phyloP scores from a whole-genome alignment of 768 basidiomycete species.

The Mycena epipterygia region DNA sequence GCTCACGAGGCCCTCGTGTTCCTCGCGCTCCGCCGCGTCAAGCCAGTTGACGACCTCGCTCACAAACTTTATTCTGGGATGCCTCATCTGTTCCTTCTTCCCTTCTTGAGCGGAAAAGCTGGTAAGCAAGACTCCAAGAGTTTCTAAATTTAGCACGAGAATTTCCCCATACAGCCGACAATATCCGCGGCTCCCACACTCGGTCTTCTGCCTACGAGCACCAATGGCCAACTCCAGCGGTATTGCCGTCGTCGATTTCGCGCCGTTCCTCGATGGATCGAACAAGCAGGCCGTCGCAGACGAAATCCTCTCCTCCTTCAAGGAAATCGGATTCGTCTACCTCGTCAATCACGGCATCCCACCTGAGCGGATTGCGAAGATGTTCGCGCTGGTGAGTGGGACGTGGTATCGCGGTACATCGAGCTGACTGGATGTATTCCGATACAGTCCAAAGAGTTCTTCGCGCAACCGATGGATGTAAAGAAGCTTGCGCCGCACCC shows the following conservation, averaged over 20 bases:
- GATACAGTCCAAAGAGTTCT: slow-evolving; percentile 47
- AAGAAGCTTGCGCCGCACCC: slow-evolving; percentile 54
- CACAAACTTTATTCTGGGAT: too few species aligned
- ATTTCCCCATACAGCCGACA: too few species aligned
- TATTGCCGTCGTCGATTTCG: slow-evolving; percentile 43
- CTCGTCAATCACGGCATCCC: slow-evolving; percentile 48
- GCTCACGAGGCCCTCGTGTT: too few species aligned
- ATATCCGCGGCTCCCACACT: too few species aligned
- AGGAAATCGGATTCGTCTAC: slow-evolving; percentile 48
- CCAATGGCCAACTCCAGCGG: too few species aligned
- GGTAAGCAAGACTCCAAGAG: too few species aligned
- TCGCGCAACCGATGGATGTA: slow-evolving; percentile 42
- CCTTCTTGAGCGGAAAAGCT: too few species aligned
- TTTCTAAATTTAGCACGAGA: too few species aligned
- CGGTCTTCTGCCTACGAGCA: too few species aligned
- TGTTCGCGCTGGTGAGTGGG: slow-evolving; percentile 50
- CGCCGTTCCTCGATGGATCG: slow-evolving; percentile 45
- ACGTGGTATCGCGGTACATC: not conserved
- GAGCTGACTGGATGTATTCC: not conserved
- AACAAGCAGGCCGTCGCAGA: slow-evolving; percentile 45
- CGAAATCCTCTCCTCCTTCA: slow-evolving; percentile 47
- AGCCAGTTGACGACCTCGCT: too few species aligned
- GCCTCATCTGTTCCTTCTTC: too few species aligned
- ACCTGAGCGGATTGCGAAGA: slow-evolving; percentile 41
- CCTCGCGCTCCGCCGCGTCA: too few species aligned